Base-by-base conservation (phyloP, 192 early-diverging fungal genomes). In the Coemansia sp. region DNA sequence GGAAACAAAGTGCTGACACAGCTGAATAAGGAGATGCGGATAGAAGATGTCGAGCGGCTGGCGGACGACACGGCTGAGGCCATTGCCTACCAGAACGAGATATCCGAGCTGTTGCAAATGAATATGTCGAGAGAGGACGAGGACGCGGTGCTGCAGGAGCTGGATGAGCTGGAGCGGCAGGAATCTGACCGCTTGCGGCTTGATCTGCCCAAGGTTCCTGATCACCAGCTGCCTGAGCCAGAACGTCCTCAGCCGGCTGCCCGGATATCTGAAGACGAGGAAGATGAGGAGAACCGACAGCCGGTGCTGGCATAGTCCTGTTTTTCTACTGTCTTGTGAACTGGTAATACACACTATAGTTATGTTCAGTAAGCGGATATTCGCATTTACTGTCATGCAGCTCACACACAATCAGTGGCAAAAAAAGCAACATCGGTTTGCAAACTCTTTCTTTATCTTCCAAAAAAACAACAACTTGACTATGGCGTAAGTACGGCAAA, bases 11-110 rank as follows among this genome's bases (percentile, higher is more conserved):
- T 94, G 34, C 56, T 76, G 30, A 66, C 66, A 36, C 63, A 86
- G 55, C 91, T 94, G 52, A 96, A 93, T 74, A 82, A 81, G 5
- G 89, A 94, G 10, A 79, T 97, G 60, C 88, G 87, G 16, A 55
- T 99, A 30, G 90, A 95, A n/a, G 85, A 90, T 38, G 93, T 97
- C 0, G 91, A 99, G 46, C 83, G 84, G 39, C 77, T 99, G 36
- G 93, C 97, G 84, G 94, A 97, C 57, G 94, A 99, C 51, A 97
- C 94, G 1, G 90, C 88, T 4, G 97, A 99, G 37, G 91, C 89
- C 11, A 92, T 99, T 65, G 91, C 88, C 1, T 97, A 97, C 62
- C 96, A 99, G 71, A 88, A 93, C 41, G 90, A 90, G 69, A 63
- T 54, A 17, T 51, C 66, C 1, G 87, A 96, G 37, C 48, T 92